Evolutionary conservation across 208 protist genomes (phyloP).

Genomic region (Crithidia brevicula): DNA sequence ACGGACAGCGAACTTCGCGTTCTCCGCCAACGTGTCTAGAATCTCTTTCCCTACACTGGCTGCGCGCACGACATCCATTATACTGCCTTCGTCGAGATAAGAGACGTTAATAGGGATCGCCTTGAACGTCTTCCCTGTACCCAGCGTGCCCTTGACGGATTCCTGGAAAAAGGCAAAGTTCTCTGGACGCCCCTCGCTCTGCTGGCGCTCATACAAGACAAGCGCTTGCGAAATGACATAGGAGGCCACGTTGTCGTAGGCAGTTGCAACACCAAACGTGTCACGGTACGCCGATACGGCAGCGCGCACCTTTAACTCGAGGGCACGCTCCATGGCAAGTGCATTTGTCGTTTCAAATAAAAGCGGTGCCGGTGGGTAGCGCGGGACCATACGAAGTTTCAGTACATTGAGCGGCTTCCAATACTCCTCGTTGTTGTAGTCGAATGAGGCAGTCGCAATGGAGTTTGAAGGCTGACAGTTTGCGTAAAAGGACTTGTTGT

Average conservation of each 20-base stretch:
- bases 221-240: slow-evolving; percentile 88
- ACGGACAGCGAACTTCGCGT: slow-evolving; percentile 71
- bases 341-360: slow-evolving; percentile 41
- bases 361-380: slow-evolving; percentile 71
- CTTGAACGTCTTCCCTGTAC: slow-evolving; percentile 90
- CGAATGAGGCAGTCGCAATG: slow-evolving; percentile 69
- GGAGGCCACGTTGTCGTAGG: slow-evolving; percentile 78
- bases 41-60: slow-evolving; percentile 81
- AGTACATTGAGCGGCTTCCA: slow-evolving; percentile 92
- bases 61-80: slow-evolving; percentile 66
- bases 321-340: slow-evolving; percentile 48
- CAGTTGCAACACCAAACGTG: slow-evolving; percentile 65
- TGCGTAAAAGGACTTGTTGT: slow-evolving; percentile 87
- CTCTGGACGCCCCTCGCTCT: slow-evolving; percentile 38
- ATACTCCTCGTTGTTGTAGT: slow-evolving; percentile 87
- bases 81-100: slow-evolving; percentile 61
- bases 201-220: slow-evolving; percentile 80
- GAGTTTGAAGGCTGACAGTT: slow-evolving; percentile 79
- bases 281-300: slow-evolving; percentile 73
- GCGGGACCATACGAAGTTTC: slow-evolving; percentile 88
- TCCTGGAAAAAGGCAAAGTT: slow-evolving; percentile 82
- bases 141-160: slow-evolving; percentile 85
- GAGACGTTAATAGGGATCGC: slow-evolving; percentile 91
- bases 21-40: slow-evolving; percentile 78
- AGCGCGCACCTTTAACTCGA: slow-evolving; percentile 58